A percentile compares a stretch with the other conserved stretches of the same genome.
These are phyloP conservation scores for Aulographum hederae DNA, from an alignment of 2,329 filamentous ascomycete species.

Conservation along the genomic window DNA sequence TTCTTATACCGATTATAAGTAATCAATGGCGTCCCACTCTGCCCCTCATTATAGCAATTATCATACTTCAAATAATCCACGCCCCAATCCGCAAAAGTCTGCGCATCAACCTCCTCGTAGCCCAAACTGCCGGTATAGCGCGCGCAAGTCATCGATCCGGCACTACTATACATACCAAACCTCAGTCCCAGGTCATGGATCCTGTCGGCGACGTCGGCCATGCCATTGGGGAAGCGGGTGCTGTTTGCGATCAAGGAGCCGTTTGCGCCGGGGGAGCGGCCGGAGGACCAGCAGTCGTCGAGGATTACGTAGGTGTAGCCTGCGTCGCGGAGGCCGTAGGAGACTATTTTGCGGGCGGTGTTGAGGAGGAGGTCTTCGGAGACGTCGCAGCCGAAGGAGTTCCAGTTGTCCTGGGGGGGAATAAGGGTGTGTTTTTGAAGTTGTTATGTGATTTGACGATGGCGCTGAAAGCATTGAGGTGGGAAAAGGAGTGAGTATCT, in stretches of 20 bases:
- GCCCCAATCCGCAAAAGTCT: constrained; percentile 32
- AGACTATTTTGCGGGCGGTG: constrained; percentile 26
- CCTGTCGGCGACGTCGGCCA: constrained; percentile 26
- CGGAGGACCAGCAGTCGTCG: constrained; percentile 34
- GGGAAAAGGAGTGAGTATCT: constrained; percentile 14
- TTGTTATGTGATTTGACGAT: no score
- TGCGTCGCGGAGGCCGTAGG: constrained; percentile 27
- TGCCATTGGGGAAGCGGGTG: constrained; percentile 25
- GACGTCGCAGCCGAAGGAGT: constrained; percentile 29
- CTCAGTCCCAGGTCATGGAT: constrained; percentile 30
- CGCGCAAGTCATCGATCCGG: constrained; percentile 24
- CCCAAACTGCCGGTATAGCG: constrained; percentile 25
- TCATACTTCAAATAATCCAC: constrained; percentile 35
- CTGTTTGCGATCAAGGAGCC: constrained; percentile 20
- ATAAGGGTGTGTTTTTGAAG: background rate
- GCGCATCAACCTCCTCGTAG: constrained; percentile 33
- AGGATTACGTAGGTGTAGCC: constrained; percentile 33
- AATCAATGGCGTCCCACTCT: constrained; percentile 27
- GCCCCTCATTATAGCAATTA: constrained; percentile 37
- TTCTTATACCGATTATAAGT: constrained; percentile 28
- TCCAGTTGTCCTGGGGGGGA: constrained; percentile 19
- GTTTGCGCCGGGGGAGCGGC: constrained; percentile 25
- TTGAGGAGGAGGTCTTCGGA: constrained; percentile 25
- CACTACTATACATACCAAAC: constrained; percentile 34
- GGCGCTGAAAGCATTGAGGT: background rate